Evolutionary conservation across 768 basidiomycete species (phyloP).

Genomic region (Hirschioporus abietinus): DNA sequence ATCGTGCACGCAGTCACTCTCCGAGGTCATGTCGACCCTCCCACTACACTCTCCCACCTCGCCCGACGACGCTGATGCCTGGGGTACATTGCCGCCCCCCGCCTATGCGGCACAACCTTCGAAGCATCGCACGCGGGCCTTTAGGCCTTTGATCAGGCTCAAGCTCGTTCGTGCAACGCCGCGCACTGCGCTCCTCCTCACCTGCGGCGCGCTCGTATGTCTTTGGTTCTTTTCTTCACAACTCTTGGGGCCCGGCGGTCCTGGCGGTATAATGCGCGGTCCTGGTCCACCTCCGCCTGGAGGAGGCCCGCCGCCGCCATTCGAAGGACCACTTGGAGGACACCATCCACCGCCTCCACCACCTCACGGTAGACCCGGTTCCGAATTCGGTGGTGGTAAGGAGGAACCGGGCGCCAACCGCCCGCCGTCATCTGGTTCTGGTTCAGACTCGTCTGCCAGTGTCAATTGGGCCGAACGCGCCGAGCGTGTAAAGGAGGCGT

Average conservation of each 20-base stretch:
- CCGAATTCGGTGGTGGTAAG: not conserved
- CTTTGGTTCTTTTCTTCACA: not conserved
- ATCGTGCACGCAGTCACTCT: not conserved
- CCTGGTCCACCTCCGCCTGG: not conserved
- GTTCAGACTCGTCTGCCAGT: not conserved
- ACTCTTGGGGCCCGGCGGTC: not conserved
- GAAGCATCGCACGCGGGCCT: not conserved
- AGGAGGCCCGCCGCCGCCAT: not conserved
- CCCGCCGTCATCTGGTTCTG: not conserved
- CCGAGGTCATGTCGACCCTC: not conserved
- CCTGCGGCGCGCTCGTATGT: not conserved
- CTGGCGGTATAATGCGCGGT: not conserved
- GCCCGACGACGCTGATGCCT: not conserved
- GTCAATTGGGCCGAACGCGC: slow-evolving; percentile 48
- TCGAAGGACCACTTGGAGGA: not conserved
- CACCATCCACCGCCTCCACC: not conserved
- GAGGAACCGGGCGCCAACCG: not conserved
- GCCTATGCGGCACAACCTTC: not conserved
- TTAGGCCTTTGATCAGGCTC: not conserved
- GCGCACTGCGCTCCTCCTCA: not conserved
- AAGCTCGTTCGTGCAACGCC: not conserved
- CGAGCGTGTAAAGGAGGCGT: slow-evolving; percentile 52
- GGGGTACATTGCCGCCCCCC: not conserved
- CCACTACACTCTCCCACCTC: not conserved
- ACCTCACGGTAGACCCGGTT: not conserved